Conservation (phyloP, 2,329 filamentous ascomycete species). For the Colletotrichum zoysiae region DNA sequence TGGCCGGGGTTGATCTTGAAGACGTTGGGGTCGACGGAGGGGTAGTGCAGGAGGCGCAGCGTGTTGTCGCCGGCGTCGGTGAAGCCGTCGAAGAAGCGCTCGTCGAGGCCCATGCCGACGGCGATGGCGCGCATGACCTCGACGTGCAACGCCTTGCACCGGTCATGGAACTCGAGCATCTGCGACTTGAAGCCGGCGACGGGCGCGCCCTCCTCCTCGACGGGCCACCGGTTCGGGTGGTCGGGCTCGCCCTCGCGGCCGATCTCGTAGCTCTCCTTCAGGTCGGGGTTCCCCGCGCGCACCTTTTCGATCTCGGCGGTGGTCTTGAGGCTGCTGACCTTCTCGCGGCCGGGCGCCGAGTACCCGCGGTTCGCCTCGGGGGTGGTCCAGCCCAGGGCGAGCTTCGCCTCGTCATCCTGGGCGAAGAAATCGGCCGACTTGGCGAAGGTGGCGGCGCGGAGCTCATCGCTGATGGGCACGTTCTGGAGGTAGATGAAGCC, state of each 20-base stretch:
- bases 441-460: slow-evolving; percentile 72
- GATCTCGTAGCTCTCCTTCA: slow-evolving; percentile 76
- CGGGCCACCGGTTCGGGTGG: slow-evolving; percentile 83
- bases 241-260: slow-evolving; percentile 70
- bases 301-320: slow-evolving; percentile 67
- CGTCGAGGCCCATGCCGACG: slow-evolving; percentile 80
- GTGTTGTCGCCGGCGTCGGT: slow-evolving; percentile 79
- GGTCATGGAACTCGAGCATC: slow-evolving; percentile 82
- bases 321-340: slow-evolving; percentile 71
- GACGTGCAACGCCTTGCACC: slow-evolving; percentile 79
- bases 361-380: slow-evolving; percentile 82
- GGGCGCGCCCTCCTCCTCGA: slow-evolving; percentile 60
- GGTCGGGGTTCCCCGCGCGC: slow-evolving; percentile 69
- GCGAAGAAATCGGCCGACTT: slow-evolving; percentile 79
- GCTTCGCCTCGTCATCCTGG: slow-evolving; percentile 72
- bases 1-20: slow-evolving; percentile 77
- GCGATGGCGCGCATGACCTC: slow-evolving; percentile 88
- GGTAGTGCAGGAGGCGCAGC: slow-evolving; percentile 82
- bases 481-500: slow-evolving; percentile 93
- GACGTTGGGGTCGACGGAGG: slow-evolving; percentile 72
- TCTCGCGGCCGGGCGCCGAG: slow-evolving; percentile 77
- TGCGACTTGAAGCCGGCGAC: slow-evolving; percentile 73
- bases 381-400: slow-evolving; percentile 77
- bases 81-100: slow-evolving; percentile 81
- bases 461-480: slow-evolving; percentile 74